Base-by-base conservation (phyloP, 1,284 basidiomycete genomes). In the Cryptococcus sp. region DNA sequence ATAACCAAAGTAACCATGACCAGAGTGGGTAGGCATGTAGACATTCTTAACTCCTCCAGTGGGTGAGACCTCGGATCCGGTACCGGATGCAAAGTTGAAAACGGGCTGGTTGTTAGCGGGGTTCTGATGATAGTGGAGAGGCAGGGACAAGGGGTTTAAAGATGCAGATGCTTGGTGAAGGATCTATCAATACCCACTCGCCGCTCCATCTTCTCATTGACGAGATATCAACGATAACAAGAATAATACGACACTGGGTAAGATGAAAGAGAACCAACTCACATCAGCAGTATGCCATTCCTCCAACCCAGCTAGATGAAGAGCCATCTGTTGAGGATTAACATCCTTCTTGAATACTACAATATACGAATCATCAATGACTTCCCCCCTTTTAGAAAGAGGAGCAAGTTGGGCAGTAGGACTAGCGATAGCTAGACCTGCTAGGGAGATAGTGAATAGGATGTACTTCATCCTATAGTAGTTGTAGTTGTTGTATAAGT, bases 351-450 rank as follows among this genome's bases (percentile, higher is more conserved):
- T 91, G 66, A 96, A 80, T 72, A 90, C 82, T 73, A 96, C 82
- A 56, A 96, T 91, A 79, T 96, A 97, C 23, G 87, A 86, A 79
- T 90, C 85, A 77, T 89, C 85, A 65, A 93, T 79, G 55, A 82
- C 78, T 50, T 85, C 84, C 71, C 76, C 54, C n/a, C 46, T 48
- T 67, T 77, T 60, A 74, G 66, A 47, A 59, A 74, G 62, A 49
- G 72, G 69, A 9, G 71, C 70, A 16, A 74, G 45, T 47, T 54
- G 46, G 34, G 56, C 45, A 52, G 68, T 64, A 24, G 71, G 68
- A 45, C 70, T 66, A 55, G 71, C 69, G 49, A 75, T 52, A n/a
- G 69, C 70, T 22, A 59, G 52, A 23, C 58, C 56, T 49, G 70
- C 56, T 49, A 71, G 57, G 46, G 70, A 59, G 45, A 70, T 53